These are phyloP conservation scores for Lachancea quebecensis DNA, from an alignment of 805 yeast species.

Conservation along the genomic window DNA sequence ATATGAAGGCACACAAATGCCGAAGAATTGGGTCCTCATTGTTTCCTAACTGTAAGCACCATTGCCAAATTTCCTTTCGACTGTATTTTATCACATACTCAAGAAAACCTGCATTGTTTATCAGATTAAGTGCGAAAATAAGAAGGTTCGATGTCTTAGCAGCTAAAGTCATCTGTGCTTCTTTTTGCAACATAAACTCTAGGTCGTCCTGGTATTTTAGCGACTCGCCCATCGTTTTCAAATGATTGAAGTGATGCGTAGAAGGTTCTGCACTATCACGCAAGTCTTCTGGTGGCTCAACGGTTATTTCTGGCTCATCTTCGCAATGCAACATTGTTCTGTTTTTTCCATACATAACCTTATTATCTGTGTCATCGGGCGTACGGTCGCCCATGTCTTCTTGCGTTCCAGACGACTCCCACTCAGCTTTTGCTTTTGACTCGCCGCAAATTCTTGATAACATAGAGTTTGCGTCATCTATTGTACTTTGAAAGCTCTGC, in stretches of 20 bases:
- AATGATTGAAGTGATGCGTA: conserved; percentile 23
- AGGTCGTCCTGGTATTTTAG: conserved; percentile 32
- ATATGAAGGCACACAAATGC: conserved; percentile 14
- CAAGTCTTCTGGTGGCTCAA: conserved; percentile 8
- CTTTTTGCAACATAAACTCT: conserved; percentile 23
- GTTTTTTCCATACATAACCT: conserved; percentile 15
- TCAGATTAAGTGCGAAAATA: conserved; percentile 16
- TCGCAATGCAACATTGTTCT: conserved; percentile 18
- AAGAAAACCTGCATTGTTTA: conserved; percentile 15
- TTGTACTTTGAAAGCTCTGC: conserved; percentile 9
- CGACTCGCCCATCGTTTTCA: conserved; percentile 31
- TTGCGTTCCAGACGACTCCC: neutral
- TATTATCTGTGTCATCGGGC: neutral
- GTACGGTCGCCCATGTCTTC: neutral
- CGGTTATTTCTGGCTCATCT: conserved; percentile 1
- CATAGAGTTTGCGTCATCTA: conserved; percentile 7
- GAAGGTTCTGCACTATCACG: conserved; percentile 6
- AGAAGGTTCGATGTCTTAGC: conserved; percentile 17
- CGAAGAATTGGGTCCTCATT: conserved; percentile 5
- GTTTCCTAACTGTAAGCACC: conserved; percentile 13
- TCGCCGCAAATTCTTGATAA: conserved; percentile 2
- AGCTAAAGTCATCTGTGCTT: neutral
- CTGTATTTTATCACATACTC: conserved; percentile 16
- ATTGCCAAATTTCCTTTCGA: conserved; percentile 17
- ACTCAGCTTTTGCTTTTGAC: conserved; percentile 4